These are phyloP conservation scores for Calonectria honghensis DNA, from an alignment of 2,329 filamentous ascomycete genomes.

Conservation along the genomic window DNA sequence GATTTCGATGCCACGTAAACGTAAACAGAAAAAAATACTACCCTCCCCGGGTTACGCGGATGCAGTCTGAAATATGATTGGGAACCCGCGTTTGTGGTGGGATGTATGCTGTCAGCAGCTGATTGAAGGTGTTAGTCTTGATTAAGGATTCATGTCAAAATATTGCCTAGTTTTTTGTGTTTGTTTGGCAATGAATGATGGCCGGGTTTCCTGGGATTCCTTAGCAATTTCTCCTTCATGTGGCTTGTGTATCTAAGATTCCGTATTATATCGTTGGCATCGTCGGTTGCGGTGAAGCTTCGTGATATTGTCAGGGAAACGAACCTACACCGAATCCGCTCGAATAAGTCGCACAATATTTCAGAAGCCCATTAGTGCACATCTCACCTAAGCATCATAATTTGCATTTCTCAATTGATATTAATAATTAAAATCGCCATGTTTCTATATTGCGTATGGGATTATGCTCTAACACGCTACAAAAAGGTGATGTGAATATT, in stretches of 20 bases:
- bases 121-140: background rate
- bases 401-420: background rate
- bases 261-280: background rate
- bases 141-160: background rate
- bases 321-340: too few species aligned
- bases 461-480: background rate
- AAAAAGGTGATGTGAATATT: background rate
- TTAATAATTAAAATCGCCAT: background rate
- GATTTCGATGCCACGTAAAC: slow-evolving; percentile 12
- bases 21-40: background rate
- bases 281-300: background rate
- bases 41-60: background rate
- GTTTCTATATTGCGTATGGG: background rate
- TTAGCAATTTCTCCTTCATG: background rate
- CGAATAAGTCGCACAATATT: background rate
- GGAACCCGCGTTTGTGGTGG: background rate
- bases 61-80: background rate
- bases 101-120: background rate
- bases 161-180: background rate
- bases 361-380: background rate
- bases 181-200: background rate
- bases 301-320: too few species aligned
- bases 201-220: background rate
- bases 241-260: background rate
- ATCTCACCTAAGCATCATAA: background rate